Evolutionary conservation across 1,139 yeast genomes (phyloP), one percentile per base, ranked within the genome.

Genomic region (Hyphopichia khmerensis): DNA sequence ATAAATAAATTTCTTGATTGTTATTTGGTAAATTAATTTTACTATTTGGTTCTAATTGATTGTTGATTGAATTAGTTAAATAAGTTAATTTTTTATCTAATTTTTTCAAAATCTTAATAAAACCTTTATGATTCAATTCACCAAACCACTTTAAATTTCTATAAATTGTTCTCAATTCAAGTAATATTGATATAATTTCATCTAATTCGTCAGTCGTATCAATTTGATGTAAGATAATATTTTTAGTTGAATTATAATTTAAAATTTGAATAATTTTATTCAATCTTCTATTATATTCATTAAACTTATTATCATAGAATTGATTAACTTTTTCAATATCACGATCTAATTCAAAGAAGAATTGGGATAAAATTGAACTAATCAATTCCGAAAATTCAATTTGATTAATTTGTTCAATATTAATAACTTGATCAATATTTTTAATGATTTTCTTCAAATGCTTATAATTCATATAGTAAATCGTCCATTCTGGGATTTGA

Each of bases 401-500:
- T 11, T 70, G 64, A 43, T 73, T 71, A 36, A 74, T 65, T 2
- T 65, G 67, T 16, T 66, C 60, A 48, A 70, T 55, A 38, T 53
- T 50, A 38, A 52, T 45, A 26, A 51, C 58, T 38, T 48, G 57
- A 50, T 64, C 75, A 43, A 65, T 60, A 24, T 60, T 60, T 60
- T 88, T 88, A 65, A 91, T 87, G 52, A 82, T 77, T 59, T 86
- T 84, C 69, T 93, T 93, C 53, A 93, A 74, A 43, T 77, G 82
- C 63, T 91, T 93, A 66, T 93, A 93, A 65, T 89, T 87, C 74
- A 91, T 79, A 59, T 93, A 91, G 55, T 77, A 79, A 72, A 66
- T 64, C n/a, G 71, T 57, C 97, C 98, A 91, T 66, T 90, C 96
- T 8, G 97, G 97, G 46, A 91, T 88, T 69, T 89, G 96, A 63